Conservation (phyloP, 352 stramenopile species). For the Lagenidium giganteum region DNA sequence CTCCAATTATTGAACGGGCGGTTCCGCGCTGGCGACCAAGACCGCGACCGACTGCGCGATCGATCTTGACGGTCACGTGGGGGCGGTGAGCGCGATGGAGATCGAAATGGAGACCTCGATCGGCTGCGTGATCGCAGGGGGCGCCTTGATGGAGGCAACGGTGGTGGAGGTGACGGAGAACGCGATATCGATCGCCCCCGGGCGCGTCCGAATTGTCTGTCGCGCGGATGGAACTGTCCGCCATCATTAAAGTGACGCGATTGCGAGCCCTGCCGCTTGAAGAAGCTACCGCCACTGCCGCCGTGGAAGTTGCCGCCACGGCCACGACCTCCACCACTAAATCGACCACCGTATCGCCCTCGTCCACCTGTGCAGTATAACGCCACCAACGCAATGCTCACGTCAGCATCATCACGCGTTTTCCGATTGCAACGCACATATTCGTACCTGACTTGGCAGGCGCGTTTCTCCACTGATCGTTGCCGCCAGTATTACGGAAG, state of each 20-base stretch:
- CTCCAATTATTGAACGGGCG: constrained; percentile 9
- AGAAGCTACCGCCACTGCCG: constrained; percentile 16
- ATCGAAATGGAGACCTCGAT: too few species aligned
- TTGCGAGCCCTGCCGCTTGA: constrained; percentile 24
- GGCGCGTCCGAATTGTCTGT: constrained; percentile 32
- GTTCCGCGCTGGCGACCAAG: constrained; percentile 16
- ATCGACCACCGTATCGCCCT: constrained; percentile 1
- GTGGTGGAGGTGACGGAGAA: constrained; percentile 24
- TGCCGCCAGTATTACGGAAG: too few species aligned
- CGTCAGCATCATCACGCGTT: too few species aligned
- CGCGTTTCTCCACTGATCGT: too few species aligned
- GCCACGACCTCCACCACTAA: constrained; percentile 14
- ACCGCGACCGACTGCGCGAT: constrained; percentile 17
- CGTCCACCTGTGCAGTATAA: background rate
- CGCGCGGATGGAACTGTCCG: constrained; percentile 16
- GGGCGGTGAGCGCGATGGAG: too few species aligned
- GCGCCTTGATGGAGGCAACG: too few species aligned
- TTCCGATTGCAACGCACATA: too few species aligned
- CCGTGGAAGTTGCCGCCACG: constrained; percentile 19
- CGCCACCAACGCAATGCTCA: too few species aligned
- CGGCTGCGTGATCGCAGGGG: too few species aligned
- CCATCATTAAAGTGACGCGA: constrained; percentile 21
- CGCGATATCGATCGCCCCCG: constrained; percentile 47
- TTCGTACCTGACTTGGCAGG: too few species aligned
- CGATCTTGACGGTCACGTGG: background rate